Conservation (phyloP, 805 yeast genomes). For the Myxozyma lipomycoides region DNA sequence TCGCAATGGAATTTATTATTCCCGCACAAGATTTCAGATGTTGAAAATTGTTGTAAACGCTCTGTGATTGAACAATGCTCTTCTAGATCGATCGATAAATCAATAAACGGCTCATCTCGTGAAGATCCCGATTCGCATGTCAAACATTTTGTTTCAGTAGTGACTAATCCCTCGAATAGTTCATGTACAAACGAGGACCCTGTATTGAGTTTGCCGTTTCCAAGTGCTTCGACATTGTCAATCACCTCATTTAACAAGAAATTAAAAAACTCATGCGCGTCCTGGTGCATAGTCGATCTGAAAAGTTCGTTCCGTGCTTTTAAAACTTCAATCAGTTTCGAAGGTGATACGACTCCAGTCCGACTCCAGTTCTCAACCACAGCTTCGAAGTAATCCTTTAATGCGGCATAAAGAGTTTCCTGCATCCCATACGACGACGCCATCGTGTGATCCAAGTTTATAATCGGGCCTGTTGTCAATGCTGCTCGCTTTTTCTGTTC, state of each 20-base stretch:
- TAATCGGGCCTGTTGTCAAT: conserved; percentile 24
- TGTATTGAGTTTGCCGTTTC: conserved; percentile 12
- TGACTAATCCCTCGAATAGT: conserved; percentile 77
- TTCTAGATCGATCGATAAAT: conserved; percentile 79
- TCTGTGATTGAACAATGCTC: conserved; percentile 68
- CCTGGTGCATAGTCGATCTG: conserved; percentile 92
- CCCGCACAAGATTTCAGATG: conserved; percentile 79
- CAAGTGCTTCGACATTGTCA: conserved; percentile 39
- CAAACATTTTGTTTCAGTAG: conserved; percentile 84
- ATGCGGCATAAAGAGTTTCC: conserved; percentile 55
- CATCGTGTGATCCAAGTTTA: conserved; percentile 68
- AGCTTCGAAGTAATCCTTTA: conserved; percentile 82
- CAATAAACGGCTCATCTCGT: conserved; percentile 81
- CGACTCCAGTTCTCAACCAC: conserved; percentile 67
- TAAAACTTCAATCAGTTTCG: conserved; percentile 64
- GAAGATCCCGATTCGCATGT: conserved; percentile 81
- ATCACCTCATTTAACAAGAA: conserved; percentile 75
- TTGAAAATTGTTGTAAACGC: conserved; percentile 76
- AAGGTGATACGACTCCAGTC: conserved; percentile 84
- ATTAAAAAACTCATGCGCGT: conserved; percentile 94
- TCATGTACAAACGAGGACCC: conserved; percentile 51
- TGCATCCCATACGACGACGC: conserved; percentile 49
- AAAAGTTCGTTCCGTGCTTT: conserved; percentile 82
- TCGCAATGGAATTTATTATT: conserved; percentile 93
- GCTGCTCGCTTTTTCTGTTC: conserved; percentile 43